Evolutionary conservation across 352 stramenopile genomes (phyloP).

Genomic region (Pythium brachiatum): DNA sequence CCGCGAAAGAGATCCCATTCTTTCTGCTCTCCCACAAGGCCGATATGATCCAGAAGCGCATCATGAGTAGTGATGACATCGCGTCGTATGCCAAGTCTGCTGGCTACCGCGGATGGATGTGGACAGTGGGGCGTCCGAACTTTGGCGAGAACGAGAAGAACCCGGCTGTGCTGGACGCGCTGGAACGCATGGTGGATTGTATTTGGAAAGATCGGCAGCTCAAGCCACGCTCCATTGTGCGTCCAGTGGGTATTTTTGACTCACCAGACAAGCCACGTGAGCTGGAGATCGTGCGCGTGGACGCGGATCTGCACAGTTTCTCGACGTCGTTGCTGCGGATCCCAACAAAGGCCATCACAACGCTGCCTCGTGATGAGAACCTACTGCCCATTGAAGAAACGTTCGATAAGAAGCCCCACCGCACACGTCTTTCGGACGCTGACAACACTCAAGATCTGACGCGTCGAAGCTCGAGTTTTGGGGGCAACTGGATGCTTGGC

Average conservation of each 20-base stretch:
- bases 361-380: constrained; percentile 62
- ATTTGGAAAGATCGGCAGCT: constrained; percentile 23
- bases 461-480: constrained; percentile 33
- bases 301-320: constrained; percentile 60
- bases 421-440: constrained; percentile 4
- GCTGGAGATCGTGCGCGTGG: constrained; percentile 56
- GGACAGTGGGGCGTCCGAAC: constrained; percentile 70
- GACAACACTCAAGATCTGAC: constrained; percentile 10
- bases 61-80: constrained; percentile 87
- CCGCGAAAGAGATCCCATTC: constrained; percentile 71
- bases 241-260: constrained; percentile 46
- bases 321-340: constrained; percentile 66
- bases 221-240: not conserved
- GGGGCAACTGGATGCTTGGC: constrained; percentile 80
- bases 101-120: constrained; percentile 83
- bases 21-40: constrained; percentile 84
- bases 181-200: constrained; percentile 69
- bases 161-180: constrained; percentile 62
- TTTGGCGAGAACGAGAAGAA: constrained; percentile 85
- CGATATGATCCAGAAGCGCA: constrained; percentile 78
- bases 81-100: constrained; percentile 66
- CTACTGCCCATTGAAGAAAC: constrained; percentile 43
- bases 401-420: constrained; percentile 11
- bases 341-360: constrained; percentile 76
- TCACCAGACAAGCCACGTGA: constrained; percentile 27